These are phyloP conservation scores for cucumber (Cucumis sativus) DNA, from an alignment of 306 rosid species.

Conservation along the genomic window DNA sequence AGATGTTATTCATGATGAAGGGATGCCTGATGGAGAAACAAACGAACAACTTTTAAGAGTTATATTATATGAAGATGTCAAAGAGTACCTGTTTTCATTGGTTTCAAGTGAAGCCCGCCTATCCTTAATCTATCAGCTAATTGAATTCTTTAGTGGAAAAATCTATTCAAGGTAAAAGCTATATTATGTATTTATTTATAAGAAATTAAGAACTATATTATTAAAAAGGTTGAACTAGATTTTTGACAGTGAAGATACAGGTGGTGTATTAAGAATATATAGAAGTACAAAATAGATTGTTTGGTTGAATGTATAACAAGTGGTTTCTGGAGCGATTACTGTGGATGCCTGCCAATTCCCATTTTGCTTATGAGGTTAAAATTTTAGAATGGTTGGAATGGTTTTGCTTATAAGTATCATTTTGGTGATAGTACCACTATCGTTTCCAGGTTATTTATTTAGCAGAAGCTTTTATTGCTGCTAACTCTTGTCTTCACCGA, in stretches of 20 bases:
- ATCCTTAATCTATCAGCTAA: slow-evolving; percentile 54
- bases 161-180: slow-evolving; percentile 38
- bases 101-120: slow-evolving; percentile 63
- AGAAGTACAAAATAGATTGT: not conserved
- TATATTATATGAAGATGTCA: slow-evolving; percentile 74
- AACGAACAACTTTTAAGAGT: slow-evolving; percentile 65
- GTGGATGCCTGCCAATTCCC: not conserved
- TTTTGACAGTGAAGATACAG: not conserved
- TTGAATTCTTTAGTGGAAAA: slow-evolving; percentile 82
- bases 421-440: not conserved
- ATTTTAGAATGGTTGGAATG: not conserved
- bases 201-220: not conserved
- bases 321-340: not conserved
- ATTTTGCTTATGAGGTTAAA: not conserved
- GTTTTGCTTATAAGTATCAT: not conserved
- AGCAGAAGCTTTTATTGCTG: not conserved
- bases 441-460: not conserved
- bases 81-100: slow-evolving; percentile 69
- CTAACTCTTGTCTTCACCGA: not conserved
- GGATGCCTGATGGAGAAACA: slow-evolving; percentile 33
- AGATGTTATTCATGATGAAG: slow-evolving; percentile 19
- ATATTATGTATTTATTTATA: not conserved
- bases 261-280: not conserved
- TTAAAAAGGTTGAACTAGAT: too few relatives aligned
- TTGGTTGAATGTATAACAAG: not conserved